Base-by-base conservation (phyloP, 495 filamentous ascomycete genomes). In the Poronia punctata region DNA sequence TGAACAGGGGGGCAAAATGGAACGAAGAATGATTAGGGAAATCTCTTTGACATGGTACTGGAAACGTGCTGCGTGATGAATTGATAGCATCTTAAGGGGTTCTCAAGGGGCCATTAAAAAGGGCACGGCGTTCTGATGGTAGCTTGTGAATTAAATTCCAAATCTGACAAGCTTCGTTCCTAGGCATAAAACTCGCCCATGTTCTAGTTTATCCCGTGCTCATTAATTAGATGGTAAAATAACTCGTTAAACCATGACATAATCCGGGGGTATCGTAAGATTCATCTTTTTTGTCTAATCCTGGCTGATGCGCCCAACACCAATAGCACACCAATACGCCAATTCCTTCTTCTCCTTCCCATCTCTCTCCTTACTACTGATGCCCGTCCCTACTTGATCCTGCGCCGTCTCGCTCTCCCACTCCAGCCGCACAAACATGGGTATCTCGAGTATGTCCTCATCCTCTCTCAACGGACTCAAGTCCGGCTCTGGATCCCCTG, bases 271-370 rank as follows among this genome's bases (percentile, higher is more conserved):
- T 61, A 59, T 61, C 51, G 56, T 55, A 57, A 39, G 29, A 27
- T 7, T n/a, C n/a, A 40, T 35, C 44, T 14, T 43, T 40, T 49
- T 40, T 35, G 57, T 23, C 40, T 54, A 54, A 45, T 52, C 50
- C 46, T 64, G 65, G 31, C 58, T 57, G 40, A 96, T 86, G 56
- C 79, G 80, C 20, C 92, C 92, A 29, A 95, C 72, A 5, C 89
- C 89, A 31, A 97, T 66, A 19, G 93, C 90, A 71, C 82, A 82
- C 90, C 92, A 97, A 71, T 93, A 96, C 45, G 86, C 87, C 67
- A 95, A 64, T 61, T 96, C 88, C 50, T 82, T 79, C 54, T 65
- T 70, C 51, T 67, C 70, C 49, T 51, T 66, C 14, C 45, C 54
- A 60, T 75, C 68, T 53, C 56, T 65, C 43, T 65, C 67, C 54